Evolutionary conservation across 768 basidiomycete species (phyloP).

Genomic region (Mycena latifolia): DNA sequence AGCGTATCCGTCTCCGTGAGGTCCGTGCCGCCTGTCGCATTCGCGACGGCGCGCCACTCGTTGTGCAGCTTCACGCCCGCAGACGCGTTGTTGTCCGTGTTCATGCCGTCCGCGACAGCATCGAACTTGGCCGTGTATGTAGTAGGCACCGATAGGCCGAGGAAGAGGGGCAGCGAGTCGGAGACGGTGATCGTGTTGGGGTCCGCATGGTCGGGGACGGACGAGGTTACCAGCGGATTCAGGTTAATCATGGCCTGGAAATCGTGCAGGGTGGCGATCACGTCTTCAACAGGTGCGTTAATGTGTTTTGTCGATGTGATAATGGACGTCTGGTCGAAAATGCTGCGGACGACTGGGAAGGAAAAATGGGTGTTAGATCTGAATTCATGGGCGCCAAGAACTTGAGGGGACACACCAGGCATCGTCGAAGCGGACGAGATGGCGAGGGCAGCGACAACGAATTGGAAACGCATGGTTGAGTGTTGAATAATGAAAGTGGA

Average conservation of each 20-base stretch:
- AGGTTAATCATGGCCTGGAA: constrained; percentile 33
- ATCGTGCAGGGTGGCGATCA: constrained; percentile 34
- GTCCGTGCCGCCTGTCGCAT: constrained; percentile 29
- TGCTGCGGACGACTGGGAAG: constrained; percentile 4
- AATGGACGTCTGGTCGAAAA: constrained; percentile 32
- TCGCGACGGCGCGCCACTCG: constrained; percentile 35
- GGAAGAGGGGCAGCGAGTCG: constrained; percentile 30
- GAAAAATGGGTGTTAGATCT: not conserved
- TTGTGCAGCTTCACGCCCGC: constrained; percentile 35
- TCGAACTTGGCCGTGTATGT: constrained; percentile 33
- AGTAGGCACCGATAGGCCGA: constrained; percentile 29
- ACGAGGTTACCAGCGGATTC: constrained; percentile 34
- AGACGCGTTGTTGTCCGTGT: constrained; percentile 28
- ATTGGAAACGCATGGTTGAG: constrained; percentile 33
- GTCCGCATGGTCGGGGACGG: constrained; percentile 21
- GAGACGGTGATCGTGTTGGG: constrained; percentile 30
- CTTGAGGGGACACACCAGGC: constrained; percentile 11
- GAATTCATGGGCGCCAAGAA: not conserved
- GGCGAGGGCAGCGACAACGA: constrained; percentile 20
- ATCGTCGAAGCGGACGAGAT: constrained; percentile 21
- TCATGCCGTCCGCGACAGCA: constrained; percentile 28
- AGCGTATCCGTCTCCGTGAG: constrained; percentile 37
- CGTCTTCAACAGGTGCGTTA: constrained; percentile 30
- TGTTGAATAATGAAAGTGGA: not conserved
- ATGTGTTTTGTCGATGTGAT: constrained; percentile 35